Percentiles rank a stretch among this genome's conserved stretches.
phyloP scores from a whole-genome alignment of 2,329 filamentous ascomycete species.

The Arachnomyces sp. region DNA sequence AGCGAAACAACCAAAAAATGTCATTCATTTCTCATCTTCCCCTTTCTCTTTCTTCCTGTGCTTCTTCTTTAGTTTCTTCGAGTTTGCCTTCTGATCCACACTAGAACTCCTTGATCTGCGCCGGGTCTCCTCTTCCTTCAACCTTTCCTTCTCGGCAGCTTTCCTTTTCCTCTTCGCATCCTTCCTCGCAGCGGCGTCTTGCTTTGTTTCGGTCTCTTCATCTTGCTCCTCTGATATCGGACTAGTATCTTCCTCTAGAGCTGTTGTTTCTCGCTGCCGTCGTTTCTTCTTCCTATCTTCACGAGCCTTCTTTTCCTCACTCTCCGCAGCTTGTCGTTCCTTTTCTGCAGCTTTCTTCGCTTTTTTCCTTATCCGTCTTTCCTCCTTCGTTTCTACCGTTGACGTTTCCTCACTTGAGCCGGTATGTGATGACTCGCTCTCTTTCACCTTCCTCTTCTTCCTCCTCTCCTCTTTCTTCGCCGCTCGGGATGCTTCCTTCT shows the following conservation, averaged over 20 bases:
- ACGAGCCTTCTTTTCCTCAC: slow-evolving; percentile 8
- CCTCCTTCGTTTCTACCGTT: background rate
- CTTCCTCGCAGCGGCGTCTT: slow-evolving; percentile 11
- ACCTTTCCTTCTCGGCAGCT: slow-evolving; percentile 6
- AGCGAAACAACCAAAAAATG: background rate
- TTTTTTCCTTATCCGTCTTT: slow-evolving; percentile 2
- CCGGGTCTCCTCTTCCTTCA: slow-evolving; percentile 2
- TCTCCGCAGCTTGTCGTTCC: slow-evolving; percentile 3
- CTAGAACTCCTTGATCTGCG: background rate
- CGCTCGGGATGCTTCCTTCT: slow-evolving; percentile 5
- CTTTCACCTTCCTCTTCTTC: background rate
- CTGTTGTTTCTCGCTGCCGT: slow-evolving; percentile 7
- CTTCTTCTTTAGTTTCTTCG: slow-evolving; percentile 6
- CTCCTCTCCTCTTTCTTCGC: slow-evolving; percentile 7
- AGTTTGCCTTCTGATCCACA: slow-evolving; percentile 6
- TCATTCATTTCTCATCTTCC: slow-evolving; percentile 3
- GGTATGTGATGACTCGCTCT: background rate
- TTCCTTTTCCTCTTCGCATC: slow-evolving; percentile 10
- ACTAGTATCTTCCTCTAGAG: background rate
- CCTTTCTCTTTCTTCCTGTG: slow-evolving; percentile 9
- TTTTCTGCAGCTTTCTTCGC: slow-evolving; percentile 4
- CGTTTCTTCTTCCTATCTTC: slow-evolving; percentile 14
- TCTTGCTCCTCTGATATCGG: slow-evolving; percentile 5
- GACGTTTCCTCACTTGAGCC: background rate
- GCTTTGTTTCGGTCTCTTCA: slow-evolving; percentile 14